Evolutionary conservation across 2,329 filamentous ascomycete genomes (phyloP).

Genomic region (Sporothrix brasiliensis): DNA sequence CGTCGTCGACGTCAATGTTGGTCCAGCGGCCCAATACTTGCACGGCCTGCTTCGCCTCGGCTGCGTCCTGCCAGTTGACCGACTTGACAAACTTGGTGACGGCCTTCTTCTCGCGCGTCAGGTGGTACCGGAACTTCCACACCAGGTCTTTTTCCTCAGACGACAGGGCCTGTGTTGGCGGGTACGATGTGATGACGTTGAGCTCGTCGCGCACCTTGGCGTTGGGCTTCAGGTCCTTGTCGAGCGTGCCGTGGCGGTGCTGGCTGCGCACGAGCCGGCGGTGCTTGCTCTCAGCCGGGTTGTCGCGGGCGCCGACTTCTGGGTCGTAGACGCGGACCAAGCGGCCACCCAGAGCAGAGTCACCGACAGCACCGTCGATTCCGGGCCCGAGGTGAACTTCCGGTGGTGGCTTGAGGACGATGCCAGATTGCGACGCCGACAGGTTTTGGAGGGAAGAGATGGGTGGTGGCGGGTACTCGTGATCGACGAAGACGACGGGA

Average conservation of each 20-base stretch:
- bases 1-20: conserved; percentile 95
- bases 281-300: conserved; percentile 94
- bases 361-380: conserved; percentile 55
- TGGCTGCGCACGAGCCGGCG: conserved; percentile 87
- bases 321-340: conserved; percentile 90
- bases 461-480: conserved; percentile 85
- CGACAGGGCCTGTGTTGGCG: conserved; percentile 83
- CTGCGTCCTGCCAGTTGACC: conserved; percentile 37
- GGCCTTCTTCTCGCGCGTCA: conserved; percentile 88
- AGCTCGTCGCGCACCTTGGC: conserved; percentile 93
- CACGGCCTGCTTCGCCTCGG: conserved; percentile 71
- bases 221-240: conserved; percentile 94
- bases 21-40: conserved; percentile 92
- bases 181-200: conserved; percentile 87
- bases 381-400: conserved; percentile 90
- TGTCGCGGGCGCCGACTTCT: conserved; percentile 84
- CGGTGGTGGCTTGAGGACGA: conserved; percentile 76
- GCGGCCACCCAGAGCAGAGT: conserved; percentile 57
- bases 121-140: conserved; percentile 95
- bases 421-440: conserved; percentile 65
- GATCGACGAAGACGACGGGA: conserved; percentile 90
- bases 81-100: conserved; percentile 98
- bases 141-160: conserved; percentile 93
- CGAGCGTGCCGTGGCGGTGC: conserved; percentile 85
- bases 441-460: conserved; percentile 73